Conservation (phyloP, 2,329 filamentous ascomycete species). For the Botrytis elliptica region DNA sequence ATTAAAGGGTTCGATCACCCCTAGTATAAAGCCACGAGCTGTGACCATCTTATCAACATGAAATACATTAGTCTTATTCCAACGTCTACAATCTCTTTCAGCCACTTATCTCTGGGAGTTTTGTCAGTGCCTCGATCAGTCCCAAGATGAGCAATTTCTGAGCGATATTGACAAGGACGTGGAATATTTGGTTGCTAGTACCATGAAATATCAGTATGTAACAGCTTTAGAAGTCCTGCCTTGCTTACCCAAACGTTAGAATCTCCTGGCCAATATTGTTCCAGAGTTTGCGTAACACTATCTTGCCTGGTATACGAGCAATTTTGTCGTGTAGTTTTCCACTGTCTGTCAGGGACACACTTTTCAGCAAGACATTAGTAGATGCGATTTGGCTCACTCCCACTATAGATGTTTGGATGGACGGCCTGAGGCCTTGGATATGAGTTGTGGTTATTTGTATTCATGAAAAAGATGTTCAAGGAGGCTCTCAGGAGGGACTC, state of each 20-base stretch:
- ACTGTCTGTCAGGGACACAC: too few species aligned
- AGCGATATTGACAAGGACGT: not conserved
- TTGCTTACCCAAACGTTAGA: not conserved
- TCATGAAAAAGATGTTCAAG: not conserved
- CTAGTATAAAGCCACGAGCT: not conserved
- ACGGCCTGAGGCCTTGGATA: not conserved
- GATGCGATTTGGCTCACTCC: too few species aligned
- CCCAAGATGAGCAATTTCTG: not conserved
- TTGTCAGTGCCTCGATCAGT: not conserved
- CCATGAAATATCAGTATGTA: not conserved
- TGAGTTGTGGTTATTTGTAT: not conserved
- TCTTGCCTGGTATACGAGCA: too few species aligned
- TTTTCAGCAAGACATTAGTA: too few species aligned
- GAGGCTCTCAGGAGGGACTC: not conserved
- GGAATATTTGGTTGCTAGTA: not conserved
- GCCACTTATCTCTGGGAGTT: not conserved
- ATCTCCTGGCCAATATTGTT: not conserved
- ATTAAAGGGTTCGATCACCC: not conserved
- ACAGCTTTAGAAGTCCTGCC: not conserved
- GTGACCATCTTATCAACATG: not conserved
- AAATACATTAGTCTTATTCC: not conserved
- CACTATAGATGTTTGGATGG: not conserved
- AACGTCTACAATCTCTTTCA: not conserved
- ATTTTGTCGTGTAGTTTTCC: not conserved
- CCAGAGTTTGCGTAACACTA: not conserved